Base-by-base conservation (phyloP, 805 yeast species). In the Kodamaea kaohsiungensis region DNA sequence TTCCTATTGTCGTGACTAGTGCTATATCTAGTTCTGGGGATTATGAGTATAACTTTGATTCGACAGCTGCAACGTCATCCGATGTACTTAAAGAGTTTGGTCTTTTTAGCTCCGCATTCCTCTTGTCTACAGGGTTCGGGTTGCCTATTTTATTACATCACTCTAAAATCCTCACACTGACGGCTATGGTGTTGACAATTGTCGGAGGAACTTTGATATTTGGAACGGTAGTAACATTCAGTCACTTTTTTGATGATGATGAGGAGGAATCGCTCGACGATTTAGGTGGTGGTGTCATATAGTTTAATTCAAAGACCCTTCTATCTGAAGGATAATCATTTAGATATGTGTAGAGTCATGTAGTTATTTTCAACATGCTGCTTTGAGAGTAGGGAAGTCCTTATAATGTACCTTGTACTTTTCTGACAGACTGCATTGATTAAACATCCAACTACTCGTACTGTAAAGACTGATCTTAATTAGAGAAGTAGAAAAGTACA, bases 151-250 rank as follows among this genome's bases (percentile, higher is more conserved):
- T 91, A 33, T 81, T 91, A 46, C 85, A 86, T 58, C 97, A 93
- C 70, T 84, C 89, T 48, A 82, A 81, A 56, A 75, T 91, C 46
- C 83, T 93, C 56, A 82, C 86, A n/a, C 68, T 78, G 15, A 73
- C 84, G 5, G 96, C 97, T 17, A 82, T 85, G 70, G 60, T 82
- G 16, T 85, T 93, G 85, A 88, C 96, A 47, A 80, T 89, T 33
- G 53, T 78, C 10, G 99, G 98, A 13, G 98, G 98, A n/a, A 58
- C 79, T 16, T 78, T 92, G 56, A 89, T 93, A 46, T 92, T 88
- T 70, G 81, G 86, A 5, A 87, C 97, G 6, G 91, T 93, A 33
- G 87, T 89, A 49, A 83, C 89, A 7, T 93, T 93, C 67, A 85
- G 89, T 3, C 77, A 86, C 66, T 90, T 89, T 64, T 93, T 93